Percentiles rank a stretch among this genome's conserved stretches.
Evolutionary conservation across 257 asterid genomes (phyloP).

Genomic region (Nicotiana sylvestris): DNA sequence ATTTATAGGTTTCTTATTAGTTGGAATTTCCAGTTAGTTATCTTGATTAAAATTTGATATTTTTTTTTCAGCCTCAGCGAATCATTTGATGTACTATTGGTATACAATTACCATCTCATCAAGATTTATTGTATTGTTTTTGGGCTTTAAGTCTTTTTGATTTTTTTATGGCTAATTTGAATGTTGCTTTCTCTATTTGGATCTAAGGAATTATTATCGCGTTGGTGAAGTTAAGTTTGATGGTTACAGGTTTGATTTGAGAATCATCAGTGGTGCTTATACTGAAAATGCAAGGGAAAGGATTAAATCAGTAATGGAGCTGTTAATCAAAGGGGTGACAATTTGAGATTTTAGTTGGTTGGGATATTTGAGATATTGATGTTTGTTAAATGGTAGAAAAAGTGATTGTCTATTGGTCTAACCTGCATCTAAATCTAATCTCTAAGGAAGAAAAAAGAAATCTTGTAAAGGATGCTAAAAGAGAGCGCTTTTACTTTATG

Average conservation of each 20-base stretch:
- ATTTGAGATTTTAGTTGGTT: not conserved
- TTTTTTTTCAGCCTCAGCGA: too few relatives aligned
- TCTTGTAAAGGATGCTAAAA: not conserved
- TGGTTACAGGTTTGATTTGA: not conserved
- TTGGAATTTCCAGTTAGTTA: too few relatives aligned
- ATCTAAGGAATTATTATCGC: not conserved
- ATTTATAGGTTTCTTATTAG: too few relatives aligned
- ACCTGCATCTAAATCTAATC: not conserved
- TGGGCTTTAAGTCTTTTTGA: not conserved
- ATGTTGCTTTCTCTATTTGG: not conserved
- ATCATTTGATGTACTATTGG: not conserved
- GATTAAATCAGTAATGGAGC: not conserved
- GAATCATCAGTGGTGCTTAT: not conserved
- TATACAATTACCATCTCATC: not conserved
- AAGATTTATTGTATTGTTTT: not conserved
- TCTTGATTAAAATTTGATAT: too few relatives aligned
- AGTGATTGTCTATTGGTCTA: not conserved
- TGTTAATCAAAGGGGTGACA: not conserved
- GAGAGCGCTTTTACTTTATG: not conserved
- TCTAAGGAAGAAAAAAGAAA: not conserved
- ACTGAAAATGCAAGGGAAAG: not conserved
- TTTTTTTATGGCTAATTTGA: not conserved
- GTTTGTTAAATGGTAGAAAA: not conserved
- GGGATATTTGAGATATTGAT: not conserved
- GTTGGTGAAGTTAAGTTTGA: not conserved